Evolutionary conservation across 768 basidiomycete species (phyloP).

Genomic region (Phlebiopsis flavidoalba): DNA sequence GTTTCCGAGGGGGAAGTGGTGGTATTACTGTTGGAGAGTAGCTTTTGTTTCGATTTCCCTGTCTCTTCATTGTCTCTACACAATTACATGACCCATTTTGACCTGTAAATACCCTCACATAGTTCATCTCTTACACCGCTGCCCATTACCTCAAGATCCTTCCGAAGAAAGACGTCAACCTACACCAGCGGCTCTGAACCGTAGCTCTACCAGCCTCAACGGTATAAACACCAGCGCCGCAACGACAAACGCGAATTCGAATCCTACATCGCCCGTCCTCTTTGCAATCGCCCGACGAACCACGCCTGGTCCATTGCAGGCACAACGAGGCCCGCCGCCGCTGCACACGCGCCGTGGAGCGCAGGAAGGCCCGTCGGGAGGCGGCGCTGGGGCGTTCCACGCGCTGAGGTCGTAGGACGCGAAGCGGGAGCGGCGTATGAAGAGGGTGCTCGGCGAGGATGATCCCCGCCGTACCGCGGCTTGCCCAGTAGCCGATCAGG

Average conservation of each 20-base stretch:
- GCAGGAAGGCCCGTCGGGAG: slow-evolving; percentile 66
- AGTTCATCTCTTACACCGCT: too few relatives aligned
- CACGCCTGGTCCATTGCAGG: slow-evolving; percentile 69
- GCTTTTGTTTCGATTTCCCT: too few relatives aligned
- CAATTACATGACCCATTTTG: too few relatives aligned
- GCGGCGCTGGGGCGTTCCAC: slow-evolving; percentile 49
- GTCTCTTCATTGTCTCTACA: too few relatives aligned
- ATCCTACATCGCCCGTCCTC: slow-evolving; percentile 65
- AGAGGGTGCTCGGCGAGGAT: slow-evolving; percentile 61
- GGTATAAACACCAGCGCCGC: slow-evolving; percentile 47
- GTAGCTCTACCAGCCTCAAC: slow-evolving; percentile 36
- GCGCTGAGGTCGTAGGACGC: slow-evolving; percentile 39
- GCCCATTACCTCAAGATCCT: too few relatives aligned
- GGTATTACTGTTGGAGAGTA: too few relatives aligned
- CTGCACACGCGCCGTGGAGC: slow-evolving; percentile 40
- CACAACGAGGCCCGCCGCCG: slow-evolving; percentile 52
- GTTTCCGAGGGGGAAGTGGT: too few relatives aligned
- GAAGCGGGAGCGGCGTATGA: slow-evolving; percentile 52
- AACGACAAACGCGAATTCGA: slow-evolving; percentile 52
- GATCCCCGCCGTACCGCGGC: slow-evolving; percentile 52
- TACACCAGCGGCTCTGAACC: slow-evolving; percentile 20
- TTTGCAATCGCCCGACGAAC: slow-evolving; percentile 63
- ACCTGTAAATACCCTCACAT: too few relatives aligned
- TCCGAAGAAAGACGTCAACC: background rate
- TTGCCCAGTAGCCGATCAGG: slow-evolving; percentile 45